A percentile compares a stretch with the other conserved stretches of the same genome.
Evolutionary conservation across 179 eudicot species (phyloP).

Genomic region (Amaranthus tricolor): DNA sequence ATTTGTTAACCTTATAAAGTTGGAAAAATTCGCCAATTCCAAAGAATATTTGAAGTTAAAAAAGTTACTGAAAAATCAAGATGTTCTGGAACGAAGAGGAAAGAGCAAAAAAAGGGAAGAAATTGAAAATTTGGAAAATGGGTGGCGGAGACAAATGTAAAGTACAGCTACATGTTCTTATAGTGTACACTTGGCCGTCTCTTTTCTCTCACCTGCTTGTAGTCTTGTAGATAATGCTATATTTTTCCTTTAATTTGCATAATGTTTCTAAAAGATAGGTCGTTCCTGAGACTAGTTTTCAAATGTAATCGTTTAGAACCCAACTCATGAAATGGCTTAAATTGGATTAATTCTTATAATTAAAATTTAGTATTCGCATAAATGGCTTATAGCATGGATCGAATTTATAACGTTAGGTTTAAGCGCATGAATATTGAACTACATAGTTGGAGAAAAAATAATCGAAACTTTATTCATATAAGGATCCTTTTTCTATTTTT

Average conservation of each 20-base stretch:
- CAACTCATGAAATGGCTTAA: too few species aligned
- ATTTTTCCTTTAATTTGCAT: too few species aligned
- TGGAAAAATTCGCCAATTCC: not conserved
- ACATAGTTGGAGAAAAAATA: too few species aligned
- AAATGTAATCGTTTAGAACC: not conserved
- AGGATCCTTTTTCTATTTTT: too few species aligned
- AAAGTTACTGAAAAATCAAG: not conserved
- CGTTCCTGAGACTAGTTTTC: too few species aligned
- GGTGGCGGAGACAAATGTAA: conserved; percentile 13
- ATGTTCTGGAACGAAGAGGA: not conserved
- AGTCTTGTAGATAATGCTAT: too few species aligned
- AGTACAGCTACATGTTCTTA: conserved; percentile 14
- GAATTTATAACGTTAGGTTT: too few species aligned
- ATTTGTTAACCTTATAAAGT: not conserved
- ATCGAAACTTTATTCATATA: too few species aligned
- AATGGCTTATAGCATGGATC: not conserved
- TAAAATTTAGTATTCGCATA: too few species aligned
- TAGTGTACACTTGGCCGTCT: conserved; percentile 14
- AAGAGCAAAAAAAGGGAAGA: not conserved
- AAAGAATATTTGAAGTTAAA: not conserved
- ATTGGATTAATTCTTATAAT: not conserved
- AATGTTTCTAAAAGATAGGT: conserved; percentile 10
- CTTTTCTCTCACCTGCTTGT: conserved; percentile 26
- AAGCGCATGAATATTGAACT: too few species aligned
- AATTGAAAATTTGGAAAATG: not conserved